These are phyloP conservation scores for Cytospora paraplurivora DNA, from an alignment of 2,329 filamentous ascomycete genomes.

Conservation along the genomic window DNA sequence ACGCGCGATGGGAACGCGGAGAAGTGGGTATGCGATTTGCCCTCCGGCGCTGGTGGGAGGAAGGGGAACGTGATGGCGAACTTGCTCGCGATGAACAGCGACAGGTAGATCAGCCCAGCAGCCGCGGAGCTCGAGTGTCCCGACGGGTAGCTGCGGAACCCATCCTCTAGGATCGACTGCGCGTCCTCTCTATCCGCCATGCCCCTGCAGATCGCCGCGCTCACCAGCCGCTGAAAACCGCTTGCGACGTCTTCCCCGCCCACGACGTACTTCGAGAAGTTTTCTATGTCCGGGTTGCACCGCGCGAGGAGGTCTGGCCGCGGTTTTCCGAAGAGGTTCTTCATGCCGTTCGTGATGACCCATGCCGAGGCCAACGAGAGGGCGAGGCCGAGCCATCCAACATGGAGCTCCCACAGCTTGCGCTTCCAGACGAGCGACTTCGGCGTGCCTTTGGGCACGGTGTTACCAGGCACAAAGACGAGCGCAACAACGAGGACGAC, in stretches of 20 bases:
- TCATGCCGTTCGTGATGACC: constrained; percentile 83
- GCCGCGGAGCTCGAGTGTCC: constrained; percentile 77
- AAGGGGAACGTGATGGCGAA: constrained; percentile 75
- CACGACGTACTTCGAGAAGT: constrained; percentile 62
- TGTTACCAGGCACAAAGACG: constrained; percentile 71
- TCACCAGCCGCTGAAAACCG: constrained; percentile 67
- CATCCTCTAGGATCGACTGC: constrained; percentile 65
- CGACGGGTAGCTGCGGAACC: constrained; percentile 82
- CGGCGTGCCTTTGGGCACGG: constrained; percentile 64
- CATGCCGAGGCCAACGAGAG: constrained; percentile 72
- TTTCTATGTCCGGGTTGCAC: constrained; percentile 73
- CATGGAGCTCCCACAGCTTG: constrained; percentile 90
- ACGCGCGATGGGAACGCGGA: constrained; percentile 75
- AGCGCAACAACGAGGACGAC: constrained; percentile 71
- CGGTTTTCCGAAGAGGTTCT: constrained; percentile 70
- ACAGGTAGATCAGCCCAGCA: constrained; percentile 80
- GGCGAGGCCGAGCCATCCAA: constrained; percentile 79
- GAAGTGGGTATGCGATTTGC: constrained; percentile 50
- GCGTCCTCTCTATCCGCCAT: constrained; percentile 47
- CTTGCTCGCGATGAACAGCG: constrained; percentile 83
- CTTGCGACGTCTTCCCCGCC: constrained; percentile 60
- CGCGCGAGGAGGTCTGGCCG: constrained; percentile 82
- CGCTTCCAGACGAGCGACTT: constrained; percentile 70
- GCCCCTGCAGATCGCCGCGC: constrained; percentile 74
- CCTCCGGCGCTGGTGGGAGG: constrained; percentile 51